Evolutionary conservation across 345 rosid species (phyloP).

Genomic region (Capsella bursapastoris): DNA sequence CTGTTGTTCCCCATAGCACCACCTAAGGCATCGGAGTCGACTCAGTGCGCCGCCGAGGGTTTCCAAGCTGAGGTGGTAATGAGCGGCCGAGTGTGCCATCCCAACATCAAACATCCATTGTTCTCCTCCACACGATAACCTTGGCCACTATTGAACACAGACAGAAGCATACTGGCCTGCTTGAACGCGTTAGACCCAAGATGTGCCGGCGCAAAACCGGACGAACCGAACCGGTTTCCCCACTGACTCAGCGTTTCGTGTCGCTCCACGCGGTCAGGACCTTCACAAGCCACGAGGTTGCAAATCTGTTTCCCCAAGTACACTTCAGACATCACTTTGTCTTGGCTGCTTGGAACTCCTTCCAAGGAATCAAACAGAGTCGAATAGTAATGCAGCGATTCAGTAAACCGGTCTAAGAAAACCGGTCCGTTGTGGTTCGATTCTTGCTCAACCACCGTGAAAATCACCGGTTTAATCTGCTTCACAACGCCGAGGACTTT

Average conservation of each 20-base stretch:
- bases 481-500: conserved; percentile 65
- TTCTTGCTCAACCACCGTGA: conserved; percentile 88
- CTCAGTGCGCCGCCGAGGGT: conserved; percentile 46
- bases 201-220: conserved; percentile 73
- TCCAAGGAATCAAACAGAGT: conserved; percentile 84
- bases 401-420: conserved; percentile 84
- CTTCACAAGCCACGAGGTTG: conserved; percentile 83
- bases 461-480: conserved; percentile 68
- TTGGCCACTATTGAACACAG: conserved; percentile 71
- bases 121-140: conserved; percentile 92
- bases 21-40: not conserved
- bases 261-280: conserved; percentile 74
- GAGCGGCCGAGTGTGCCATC: conserved; percentile 88
- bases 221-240: conserved; percentile 58
- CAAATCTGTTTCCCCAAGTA: conserved; percentile 88
- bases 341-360: conserved; percentile 55
- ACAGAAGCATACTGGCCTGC: conserved; percentile 85
- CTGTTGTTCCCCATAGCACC: not conserved
- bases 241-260: conserved; percentile 77
- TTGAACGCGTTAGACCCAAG: conserved; percentile 87
- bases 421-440: conserved; percentile 76
- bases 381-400: conserved; percentile 82
- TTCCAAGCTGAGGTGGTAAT: conserved; percentile 92
- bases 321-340: conserved; percentile 75
- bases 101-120: conserved; percentile 76